Evolutionary conservation across 768 basidiomycete genomes (phyloP).

Genomic region (Tylopilus felleus): DNA sequence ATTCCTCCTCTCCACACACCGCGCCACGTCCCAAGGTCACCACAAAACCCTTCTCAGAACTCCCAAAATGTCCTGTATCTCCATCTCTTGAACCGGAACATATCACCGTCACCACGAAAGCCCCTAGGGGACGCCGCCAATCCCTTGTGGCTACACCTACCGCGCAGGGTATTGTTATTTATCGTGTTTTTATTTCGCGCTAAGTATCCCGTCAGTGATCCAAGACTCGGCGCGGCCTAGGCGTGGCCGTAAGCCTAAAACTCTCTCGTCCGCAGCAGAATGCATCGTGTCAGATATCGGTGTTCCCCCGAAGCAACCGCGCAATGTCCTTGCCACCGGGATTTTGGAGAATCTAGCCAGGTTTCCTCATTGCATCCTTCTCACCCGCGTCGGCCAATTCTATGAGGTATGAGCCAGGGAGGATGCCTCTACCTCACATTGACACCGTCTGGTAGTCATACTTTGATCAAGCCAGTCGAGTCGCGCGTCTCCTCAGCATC

Average conservation of each 20-base stretch:
- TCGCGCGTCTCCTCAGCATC: conserved; percentile 75
- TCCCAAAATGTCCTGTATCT: conserved; percentile 43
- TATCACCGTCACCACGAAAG: not conserved
- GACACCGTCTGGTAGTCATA: conserved; percentile 62
- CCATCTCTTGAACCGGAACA: not conserved
- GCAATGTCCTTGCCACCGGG: conserved; percentile 59
- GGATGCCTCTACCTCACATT: not conserved
- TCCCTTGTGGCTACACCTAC: not conserved
- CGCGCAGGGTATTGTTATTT: conserved; percentile 6
- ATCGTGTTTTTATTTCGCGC: not conserved
- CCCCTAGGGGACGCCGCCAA: not conserved
- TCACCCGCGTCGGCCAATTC: conserved; percentile 93
- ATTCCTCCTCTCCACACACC: conserved; percentile 1
- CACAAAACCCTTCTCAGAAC: conserved; percentile 53
- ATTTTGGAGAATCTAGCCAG: conserved; percentile 66
- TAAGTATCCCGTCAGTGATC: not conserved
- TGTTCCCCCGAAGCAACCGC: conserved; percentile 26
- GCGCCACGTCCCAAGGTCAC: conserved; percentile 27
- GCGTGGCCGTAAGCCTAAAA: conserved; percentile 20
- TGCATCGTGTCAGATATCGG: not conserved
- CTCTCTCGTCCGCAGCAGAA: not conserved
- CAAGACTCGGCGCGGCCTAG: conserved; percentile 4
- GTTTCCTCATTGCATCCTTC: conserved; percentile 85
- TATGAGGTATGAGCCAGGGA: conserved; percentile 65
- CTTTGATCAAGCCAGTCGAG: conserved; percentile 83